Percentiles rank a stretch among this genome's conserved stretches.
phyloP scores from a whole-genome alignment of 2,329 filamentous ascomycete species.

The Hymenoscyphus repandus region DNA sequence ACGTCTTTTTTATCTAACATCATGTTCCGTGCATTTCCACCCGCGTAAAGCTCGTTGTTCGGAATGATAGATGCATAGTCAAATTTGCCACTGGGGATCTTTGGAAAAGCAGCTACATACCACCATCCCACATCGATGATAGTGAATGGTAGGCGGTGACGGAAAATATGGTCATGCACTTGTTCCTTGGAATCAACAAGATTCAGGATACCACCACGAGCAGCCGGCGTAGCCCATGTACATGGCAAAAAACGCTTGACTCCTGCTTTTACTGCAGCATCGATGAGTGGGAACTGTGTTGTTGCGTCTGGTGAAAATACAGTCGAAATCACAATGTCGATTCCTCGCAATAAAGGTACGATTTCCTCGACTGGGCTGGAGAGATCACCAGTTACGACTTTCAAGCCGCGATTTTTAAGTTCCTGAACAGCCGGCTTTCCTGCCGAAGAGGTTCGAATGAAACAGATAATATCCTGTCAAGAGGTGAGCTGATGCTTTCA shows the following conservation, averaged over 20 bases:
- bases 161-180: conserved; percentile 44
- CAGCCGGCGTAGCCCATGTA: conserved; percentile 34
- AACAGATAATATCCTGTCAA: conserved; percentile 41
- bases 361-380: conserved; percentile 37
- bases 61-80: conserved; percentile 36
- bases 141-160: conserved; percentile 46
- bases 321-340: conserved; percentile 42
- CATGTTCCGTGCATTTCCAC: too few species aligned
- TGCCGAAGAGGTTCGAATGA: conserved; percentile 42
- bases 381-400: conserved; percentile 40
- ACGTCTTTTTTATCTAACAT: conserved; percentile 49
- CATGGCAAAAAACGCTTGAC: conserved; percentile 49
- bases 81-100: conserved; percentile 43
- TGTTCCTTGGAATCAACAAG: conserved; percentile 40
- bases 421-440: conserved; percentile 39
- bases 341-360: conserved; percentile 35
- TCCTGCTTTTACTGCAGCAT: conserved; percentile 43
- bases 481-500: not conserved
- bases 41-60: conserved; percentile 35
- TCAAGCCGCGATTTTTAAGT: conserved; percentile 39
- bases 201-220: conserved; percentile 29
- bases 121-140: conserved; percentile 55
- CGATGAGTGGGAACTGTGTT: conserved; percentile 41
- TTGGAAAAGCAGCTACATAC: conserved; percentile 45
- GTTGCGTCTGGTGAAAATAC: conserved; percentile 33